phyloP scores from a whole-genome alignment of 2,329 filamentous ascomycete genomes.

The Fusarium tricinctum region DNA sequence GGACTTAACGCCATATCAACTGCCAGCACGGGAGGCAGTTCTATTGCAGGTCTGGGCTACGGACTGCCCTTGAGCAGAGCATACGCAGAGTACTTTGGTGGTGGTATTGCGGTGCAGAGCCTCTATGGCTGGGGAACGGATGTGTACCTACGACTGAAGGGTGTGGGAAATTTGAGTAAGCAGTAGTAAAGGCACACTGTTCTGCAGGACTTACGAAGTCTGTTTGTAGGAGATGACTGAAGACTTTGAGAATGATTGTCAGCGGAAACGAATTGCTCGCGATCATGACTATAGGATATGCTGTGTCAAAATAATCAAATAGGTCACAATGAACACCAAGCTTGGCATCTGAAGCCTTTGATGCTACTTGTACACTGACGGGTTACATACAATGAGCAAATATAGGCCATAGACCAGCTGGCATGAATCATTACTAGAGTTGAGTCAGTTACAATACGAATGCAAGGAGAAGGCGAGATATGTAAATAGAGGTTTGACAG shows the following conservation, averaged over 20 bases:
- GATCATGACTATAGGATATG: neutral
- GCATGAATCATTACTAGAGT: neutral
- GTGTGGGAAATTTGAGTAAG: conserved; percentile 68
- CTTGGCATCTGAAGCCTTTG: neutral
- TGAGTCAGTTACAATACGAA: neutral
- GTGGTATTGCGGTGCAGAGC: conserved; percentile 94
- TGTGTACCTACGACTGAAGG: conserved; percentile 75
- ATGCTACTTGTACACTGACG: neutral
- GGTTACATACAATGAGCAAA: neutral
- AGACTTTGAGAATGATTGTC: neutral
- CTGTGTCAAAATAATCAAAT: neutral
- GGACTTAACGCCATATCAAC: conserved; percentile 82
- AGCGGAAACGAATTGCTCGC: neutral
- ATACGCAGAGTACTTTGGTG: conserved; percentile 98
- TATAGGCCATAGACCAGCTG: neutral
- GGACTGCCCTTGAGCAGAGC: conserved; percentile 90
- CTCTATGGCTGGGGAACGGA: conserved; percentile 91
- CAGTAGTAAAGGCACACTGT: conserved; percentile 22
- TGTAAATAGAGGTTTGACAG: conserved; percentile 3
- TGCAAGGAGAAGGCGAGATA: neutral
- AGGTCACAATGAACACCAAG: neutral
- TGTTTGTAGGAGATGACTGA: neutral
- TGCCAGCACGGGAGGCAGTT: conserved; percentile 79
- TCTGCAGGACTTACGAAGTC: neutral
- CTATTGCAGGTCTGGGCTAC: conserved; percentile 93